Base-by-base conservation (phyloP, 1,139 yeast species). In the Yamadazyma siamensis region DNA sequence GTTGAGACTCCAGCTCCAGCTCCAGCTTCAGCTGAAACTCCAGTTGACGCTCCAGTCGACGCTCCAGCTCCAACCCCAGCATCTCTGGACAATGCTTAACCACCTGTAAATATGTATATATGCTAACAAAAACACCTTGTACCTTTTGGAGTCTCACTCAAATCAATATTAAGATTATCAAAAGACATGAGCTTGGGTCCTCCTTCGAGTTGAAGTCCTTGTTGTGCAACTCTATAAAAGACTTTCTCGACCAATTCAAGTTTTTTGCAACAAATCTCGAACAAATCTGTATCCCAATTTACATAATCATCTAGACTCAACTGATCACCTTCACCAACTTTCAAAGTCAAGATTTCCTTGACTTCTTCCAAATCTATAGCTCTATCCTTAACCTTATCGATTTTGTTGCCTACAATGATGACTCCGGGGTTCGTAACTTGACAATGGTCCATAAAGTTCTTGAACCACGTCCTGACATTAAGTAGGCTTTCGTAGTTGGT, bases 321-420 rank as follows among this genome's bases (percentile, higher is more conserved):
- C n/a, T 40, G 43, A 4, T 50, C 38, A 5, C 30, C 29, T 11
- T 19, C 10, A 15, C 16, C 21, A 12, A 26, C 20, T 29, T 52
- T 53, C 4, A 44, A 39, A 3, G 63, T 60, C 31, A 71, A 47
- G 39, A 75, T 50, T 40, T 64, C 57, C 46, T 59, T 47, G 31
- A 76, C 58, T 55, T 66, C 66, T 33, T 59, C 62, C 38, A 54
- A 23, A 49, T 68, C 68, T 34, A 67, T 65, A 31, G 61, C 61
- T 29, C 77, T 44, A 15, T 65, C 63, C 18, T 48, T 46, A 5
- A 47, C 43, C 33, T 57, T 56, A 41, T 77, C 83, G 13, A 43
- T 39, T 49, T 77, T 77, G 46, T 77, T 77, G 2, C 81, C 83
- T 29, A 76, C 79, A 1, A 77, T 54, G 12, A 77, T 41, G 6